These are phyloP conservation scores for Nitzschia sp. DNA, from an alignment of 108 stramenopile genomes.

Conservation along the genomic window DNA sequence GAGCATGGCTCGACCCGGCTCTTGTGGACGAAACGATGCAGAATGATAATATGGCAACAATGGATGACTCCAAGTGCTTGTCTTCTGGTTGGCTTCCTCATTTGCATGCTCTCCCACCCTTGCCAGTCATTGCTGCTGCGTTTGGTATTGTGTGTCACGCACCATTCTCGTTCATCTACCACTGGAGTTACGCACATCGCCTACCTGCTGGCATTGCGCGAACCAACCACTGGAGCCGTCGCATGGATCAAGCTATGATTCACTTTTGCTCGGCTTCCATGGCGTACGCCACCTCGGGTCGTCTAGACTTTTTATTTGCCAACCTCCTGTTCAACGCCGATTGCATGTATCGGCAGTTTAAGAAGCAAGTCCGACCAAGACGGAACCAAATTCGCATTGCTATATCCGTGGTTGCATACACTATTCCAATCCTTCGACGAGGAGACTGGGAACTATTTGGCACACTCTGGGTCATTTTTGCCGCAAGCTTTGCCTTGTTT, in stretches of 20 bases:
- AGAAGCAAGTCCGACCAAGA: constrained; percentile 42
- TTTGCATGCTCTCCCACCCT: constrained; percentile 65
- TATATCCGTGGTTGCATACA: constrained; percentile 58
- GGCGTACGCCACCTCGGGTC: constrained; percentile 63
- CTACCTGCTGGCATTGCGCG: constrained; percentile 46
- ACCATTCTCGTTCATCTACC: constrained; percentile 72
- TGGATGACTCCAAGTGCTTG: constrained; percentile 41
- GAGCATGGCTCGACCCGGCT: constrained; percentile 46
- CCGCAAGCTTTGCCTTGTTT: constrained; percentile 42
- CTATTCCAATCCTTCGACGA: constrained; percentile 50
- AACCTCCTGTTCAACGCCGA: constrained; percentile 59
- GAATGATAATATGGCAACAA: constrained; percentile 16
- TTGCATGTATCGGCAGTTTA: constrained; percentile 60
- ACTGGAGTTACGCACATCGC: constrained; percentile 54
- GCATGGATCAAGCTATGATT: constrained; percentile 80
- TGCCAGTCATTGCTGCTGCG: constrained; percentile 43
- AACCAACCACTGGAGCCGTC: constrained; percentile 76
- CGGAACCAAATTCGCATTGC: constrained; percentile 57
- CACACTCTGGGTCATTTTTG: constrained; percentile 33
- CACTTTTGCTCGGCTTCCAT: constrained; percentile 63
- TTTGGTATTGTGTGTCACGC: constrained; percentile 58
- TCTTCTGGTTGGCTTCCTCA: constrained; percentile 47
- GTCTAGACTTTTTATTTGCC: constrained; percentile 59
- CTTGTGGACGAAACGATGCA: constrained; percentile 9
- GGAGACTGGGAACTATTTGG: constrained; percentile 27